These are phyloP conservation scores for Trichoderma reesei DNA, from an alignment of 495 filamentous ascomycete species.

Conservation along the genomic window DNA sequence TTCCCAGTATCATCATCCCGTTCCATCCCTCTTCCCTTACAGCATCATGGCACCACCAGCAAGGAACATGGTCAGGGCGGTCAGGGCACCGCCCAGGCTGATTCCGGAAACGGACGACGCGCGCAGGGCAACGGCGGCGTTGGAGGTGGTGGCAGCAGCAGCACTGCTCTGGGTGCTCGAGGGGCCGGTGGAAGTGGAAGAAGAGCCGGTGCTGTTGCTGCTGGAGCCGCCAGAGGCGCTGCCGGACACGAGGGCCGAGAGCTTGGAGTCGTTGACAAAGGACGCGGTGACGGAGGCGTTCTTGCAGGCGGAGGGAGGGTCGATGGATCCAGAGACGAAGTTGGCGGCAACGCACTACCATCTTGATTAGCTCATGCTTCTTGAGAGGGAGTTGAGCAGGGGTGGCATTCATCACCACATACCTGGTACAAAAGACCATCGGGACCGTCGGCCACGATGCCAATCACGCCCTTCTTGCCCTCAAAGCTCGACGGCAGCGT, in stretches of 20 bases:
- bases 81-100: slow-evolving; percentile 13
- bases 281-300: slow-evolving; percentile 32
- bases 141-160: slow-evolving; percentile 15
- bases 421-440: slow-evolving; percentile 46
- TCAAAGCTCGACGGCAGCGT: slow-evolving; percentile 32
- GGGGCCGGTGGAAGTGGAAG: slow-evolving; percentile 7
- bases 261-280: slow-evolving; percentile 26
- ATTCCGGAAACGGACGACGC: slow-evolving; percentile 8
- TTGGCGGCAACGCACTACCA: slow-evolving; percentile 40
- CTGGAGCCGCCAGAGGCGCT: slow-evolving; percentile 11
- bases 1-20: slow-evolving; percentile 4
- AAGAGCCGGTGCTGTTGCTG: not conserved
- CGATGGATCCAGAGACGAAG: slow-evolving; percentile 34
- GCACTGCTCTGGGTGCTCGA: slow-evolving; percentile 9
- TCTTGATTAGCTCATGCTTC: not conserved
- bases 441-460: slow-evolving; percentile 29
- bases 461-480: slow-evolving; percentile 39
- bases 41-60: slow-evolving; percentile 18
- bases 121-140: slow-evolving; percentile 16
- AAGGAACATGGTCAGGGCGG: slow-evolving; percentile 18
- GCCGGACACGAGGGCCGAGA: slow-evolving; percentile 22
- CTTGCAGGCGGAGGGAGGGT: slow-evolving; percentile 23
- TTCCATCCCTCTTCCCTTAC: slow-evolving; percentile 15
- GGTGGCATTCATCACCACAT: slow-evolving; percentile 2
- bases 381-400: not conserved